These are phyloP conservation scores for Cochlearia excelsa DNA, from an alignment of 345 rosid genomes.

Conservation along the genomic window DNA sequence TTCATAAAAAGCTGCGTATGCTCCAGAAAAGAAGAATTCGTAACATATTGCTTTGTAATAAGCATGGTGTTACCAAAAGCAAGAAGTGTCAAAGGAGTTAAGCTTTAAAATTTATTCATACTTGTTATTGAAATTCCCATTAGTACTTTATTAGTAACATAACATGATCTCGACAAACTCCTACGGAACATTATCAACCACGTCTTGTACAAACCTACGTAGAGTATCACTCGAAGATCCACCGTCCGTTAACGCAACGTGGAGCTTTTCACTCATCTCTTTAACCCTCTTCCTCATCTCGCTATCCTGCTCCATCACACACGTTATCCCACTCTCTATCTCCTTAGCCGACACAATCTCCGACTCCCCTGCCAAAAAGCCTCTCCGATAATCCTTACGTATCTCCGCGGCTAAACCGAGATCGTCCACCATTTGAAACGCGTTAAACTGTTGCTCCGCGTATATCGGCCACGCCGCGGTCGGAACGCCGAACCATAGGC, in stretches of 20 bases:
- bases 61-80: too few species aligned
- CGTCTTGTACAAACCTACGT: constrained; percentile 13
- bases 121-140: too few species aligned
- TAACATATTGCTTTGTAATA: constrained; percentile 67
- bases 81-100: too few species aligned
- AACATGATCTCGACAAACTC: background rate
- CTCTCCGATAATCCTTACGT: constrained; percentile 33
- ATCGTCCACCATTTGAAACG: constrained; percentile 45
- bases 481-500: constrained; percentile 36
- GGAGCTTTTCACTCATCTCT: constrained; percentile 38
- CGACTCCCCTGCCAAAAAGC: background rate
- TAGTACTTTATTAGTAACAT: too few species aligned
- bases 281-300: constrained; percentile 34
- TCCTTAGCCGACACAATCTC: constrained; percentile 31
- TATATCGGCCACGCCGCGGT: constrained; percentile 33
- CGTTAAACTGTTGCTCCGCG: constrained; percentile 43
- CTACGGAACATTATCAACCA: too few species aligned
- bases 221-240: constrained; percentile 46
- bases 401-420: constrained; percentile 47
- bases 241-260: constrained; percentile 42
- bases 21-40: constrained; percentile 40
- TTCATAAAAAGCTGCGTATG: constrained; percentile 52
- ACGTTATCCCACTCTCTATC: constrained; percentile 45
- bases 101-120: too few species aligned
- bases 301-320: constrained; percentile 42